Conservation (phyloP, 768 basidiomycete species). For the Hydnum rufescens region DNA sequence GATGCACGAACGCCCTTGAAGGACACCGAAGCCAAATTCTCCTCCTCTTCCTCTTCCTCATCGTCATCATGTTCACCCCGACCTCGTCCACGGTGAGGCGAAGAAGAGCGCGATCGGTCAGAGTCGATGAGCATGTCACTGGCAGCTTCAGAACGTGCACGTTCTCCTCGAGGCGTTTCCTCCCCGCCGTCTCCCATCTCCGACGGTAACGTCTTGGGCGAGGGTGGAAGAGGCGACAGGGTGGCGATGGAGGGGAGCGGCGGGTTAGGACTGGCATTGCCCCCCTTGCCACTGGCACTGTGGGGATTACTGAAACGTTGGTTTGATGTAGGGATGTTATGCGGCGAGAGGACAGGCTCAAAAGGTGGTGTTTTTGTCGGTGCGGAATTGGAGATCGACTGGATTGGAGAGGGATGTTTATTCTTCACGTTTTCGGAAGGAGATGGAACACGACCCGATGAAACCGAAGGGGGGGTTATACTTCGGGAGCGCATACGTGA, state of each 20-base stretch:
- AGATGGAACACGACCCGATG: neutral
- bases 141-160: neutral
- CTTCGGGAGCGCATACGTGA: neutral
- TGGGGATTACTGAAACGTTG: no score
- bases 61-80: no score
- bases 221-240: neutral
- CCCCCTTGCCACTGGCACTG: neutral
- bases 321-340: neutral
- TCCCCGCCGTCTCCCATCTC: neutral
- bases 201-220: neutral
- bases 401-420: neutral
- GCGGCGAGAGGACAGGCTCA: neutral
- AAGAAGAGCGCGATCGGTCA: neutral
- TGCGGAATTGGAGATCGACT: neutral
- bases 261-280: neutral
- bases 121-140: slow-evolving; percentile 1
- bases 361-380: neutral
- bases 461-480: neutral
- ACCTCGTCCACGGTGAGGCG: neutral
- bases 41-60: no score
- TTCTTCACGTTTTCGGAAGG: neutral
- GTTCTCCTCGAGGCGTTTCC: neutral
- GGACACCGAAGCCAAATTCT: no score
- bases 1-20: no score
- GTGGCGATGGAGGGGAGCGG: slow-evolving; percentile 1